Evolutionary conservation across 1,139 yeast species (phyloP).

Genomic region (Debaryomyces coudertii): DNA sequence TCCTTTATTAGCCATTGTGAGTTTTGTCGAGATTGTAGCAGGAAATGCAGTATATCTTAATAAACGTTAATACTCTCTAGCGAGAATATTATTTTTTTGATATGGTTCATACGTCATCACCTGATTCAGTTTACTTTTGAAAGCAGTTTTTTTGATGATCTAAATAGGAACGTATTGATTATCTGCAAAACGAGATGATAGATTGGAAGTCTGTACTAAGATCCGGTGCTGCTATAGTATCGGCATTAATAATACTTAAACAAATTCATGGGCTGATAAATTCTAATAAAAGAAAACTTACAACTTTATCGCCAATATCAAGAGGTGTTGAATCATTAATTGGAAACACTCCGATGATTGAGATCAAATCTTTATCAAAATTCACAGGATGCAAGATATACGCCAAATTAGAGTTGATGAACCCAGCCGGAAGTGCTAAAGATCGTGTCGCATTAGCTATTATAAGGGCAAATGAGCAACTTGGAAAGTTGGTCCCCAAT

Average conservation of each 20-base stretch:
- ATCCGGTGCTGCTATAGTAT: conserved; percentile 22
- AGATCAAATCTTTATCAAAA: conserved; percentile 70
- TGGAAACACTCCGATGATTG: conserved; percentile 90
- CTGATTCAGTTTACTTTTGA: not conserved
- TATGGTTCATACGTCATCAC: not conserved
- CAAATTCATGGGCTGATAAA: conserved; percentile 15
- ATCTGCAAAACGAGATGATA: conserved; percentile 4
- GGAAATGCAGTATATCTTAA: not conserved
- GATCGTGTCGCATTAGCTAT: conserved; percentile 92
- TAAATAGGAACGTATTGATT: not conserved
- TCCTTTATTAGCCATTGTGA: conserved; percentile 4
- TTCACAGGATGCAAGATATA: conserved; percentile 80
- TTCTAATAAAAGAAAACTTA: conserved; percentile 13
- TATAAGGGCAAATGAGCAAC: conserved; percentile 64
- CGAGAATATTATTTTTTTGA: no score
- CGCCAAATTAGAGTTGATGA: conserved; percentile 82
- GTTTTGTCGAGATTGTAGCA: not conserved
- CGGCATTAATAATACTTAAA: conserved; percentile 17
- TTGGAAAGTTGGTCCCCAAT: conserved; percentile 61
- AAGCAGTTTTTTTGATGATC: not conserved
- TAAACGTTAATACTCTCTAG: no score
- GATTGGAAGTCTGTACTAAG: conserved; percentile 13
- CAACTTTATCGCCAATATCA: conserved; percentile 34
- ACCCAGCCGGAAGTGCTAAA: conserved; percentile 96
- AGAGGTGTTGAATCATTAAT: conserved; percentile 59